Evolutionary conservation across 2,329 filamentous ascomycete genomes (phyloP), one percentile per base, ranked within the genome.

Genomic region (Bertia moriformis): DNA sequence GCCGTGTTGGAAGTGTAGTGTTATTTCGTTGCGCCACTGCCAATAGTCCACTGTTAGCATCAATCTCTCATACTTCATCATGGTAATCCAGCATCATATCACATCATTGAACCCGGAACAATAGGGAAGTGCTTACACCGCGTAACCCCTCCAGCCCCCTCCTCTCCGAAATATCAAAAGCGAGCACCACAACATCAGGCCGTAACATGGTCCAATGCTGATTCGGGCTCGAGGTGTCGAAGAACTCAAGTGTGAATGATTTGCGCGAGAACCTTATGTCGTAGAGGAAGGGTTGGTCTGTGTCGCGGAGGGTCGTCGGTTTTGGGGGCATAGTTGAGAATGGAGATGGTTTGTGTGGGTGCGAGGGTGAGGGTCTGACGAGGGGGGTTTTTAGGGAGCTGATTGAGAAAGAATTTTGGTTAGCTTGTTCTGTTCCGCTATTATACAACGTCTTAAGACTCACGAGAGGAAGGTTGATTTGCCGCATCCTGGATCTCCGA

Each of bases 381-480:
- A 10, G 24, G 24, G n/a, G 10, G 24, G 10, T 29, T 29, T 29
- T 29, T 29, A 29, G 10, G 24, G 24, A 10, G 24, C 15, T 40
- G 17, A 19, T 38, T 38, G 19, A 18, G 5, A 39, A 3, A 18
- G 36, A 39, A 38, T 19, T 30, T 5, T 17, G 17, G 22, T 41
- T 43, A 39, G 15, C 27, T 35, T 13, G 4, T 13, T 13, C 20
- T n/a, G n/a, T n/a, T n/a, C n/a, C n/a, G n/a, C n/a, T n/a, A n/a
- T n/a, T n/a, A n/a, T n/a, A n/a, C n/a, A n/a, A n/a, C n/a, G n/a
- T n/a, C n/a, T n/a, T n/a, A n/a, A n/a, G 33, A 66, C 70, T 53
- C 60, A 76, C 69, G 72, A 71, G 44, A 78, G 54, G 44, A 78
- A 77, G 7, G 70, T 73, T 38, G 73, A 72, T 55, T 78, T 78